These are phyloP conservation scores for Puccinellia tenuiflora DNA, from an alignment of 176 grass and related monocot species.

Conservation along the genomic window DNA sequence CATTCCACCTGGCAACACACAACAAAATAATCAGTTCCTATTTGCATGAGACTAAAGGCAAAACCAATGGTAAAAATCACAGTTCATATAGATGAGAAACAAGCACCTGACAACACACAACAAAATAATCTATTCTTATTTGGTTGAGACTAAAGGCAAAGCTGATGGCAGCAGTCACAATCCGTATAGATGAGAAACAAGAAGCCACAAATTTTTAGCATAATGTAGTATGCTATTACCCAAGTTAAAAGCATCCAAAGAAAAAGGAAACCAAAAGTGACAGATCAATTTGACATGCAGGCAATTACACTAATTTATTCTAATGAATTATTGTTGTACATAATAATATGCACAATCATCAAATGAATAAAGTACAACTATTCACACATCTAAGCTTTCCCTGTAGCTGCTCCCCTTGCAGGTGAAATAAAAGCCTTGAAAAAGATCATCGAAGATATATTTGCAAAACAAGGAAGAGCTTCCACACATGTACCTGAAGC, in stretches of 20 bases:
- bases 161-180: background rate
- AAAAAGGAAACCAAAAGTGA: background rate
- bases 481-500: background rate
- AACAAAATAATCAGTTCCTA: background rate
- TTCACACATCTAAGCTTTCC: background rate
- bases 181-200: background rate
- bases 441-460: background rate
- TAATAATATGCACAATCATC: background rate
- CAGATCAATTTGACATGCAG: conserved; percentile 2
- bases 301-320: background rate
- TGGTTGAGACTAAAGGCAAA: background rate
- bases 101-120: background rate
- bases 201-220: background rate
- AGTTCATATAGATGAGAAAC: background rate
- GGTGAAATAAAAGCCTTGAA: background rate
- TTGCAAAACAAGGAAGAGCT: background rate
- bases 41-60: background rate
- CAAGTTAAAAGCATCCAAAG: background rate
- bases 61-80: background rate
- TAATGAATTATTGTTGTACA: background rate
- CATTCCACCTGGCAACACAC: conserved; percentile 64
- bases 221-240: background rate
- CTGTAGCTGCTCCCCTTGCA: background rate
- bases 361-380: background rate
- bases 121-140: background rate